Percentiles rank a stretch among this genome's conserved stretches.
phyloP scores from a whole-genome alignment of 2,329 filamentous ascomycete species.

The Colletotrichum sp. region DNA sequence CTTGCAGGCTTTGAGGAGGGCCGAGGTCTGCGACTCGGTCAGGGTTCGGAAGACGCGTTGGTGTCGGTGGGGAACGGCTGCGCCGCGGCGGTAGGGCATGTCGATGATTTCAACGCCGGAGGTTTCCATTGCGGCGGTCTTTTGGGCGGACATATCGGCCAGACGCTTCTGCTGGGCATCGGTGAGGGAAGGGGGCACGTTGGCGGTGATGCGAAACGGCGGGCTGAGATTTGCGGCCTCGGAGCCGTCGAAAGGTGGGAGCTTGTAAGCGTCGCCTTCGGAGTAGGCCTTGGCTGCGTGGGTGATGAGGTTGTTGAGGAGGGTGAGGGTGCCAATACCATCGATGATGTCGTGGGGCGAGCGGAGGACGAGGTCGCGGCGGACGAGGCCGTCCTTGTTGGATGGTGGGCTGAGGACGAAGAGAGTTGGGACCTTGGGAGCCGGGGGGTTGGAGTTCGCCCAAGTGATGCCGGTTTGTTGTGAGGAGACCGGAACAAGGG shows the following conservation, averaged over 20 bases:
- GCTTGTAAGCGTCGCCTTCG: background rate
- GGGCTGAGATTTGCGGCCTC: conserved; percentile 28
- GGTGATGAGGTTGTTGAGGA: conserved; percentile 34
- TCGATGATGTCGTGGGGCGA: conserved; percentile 45
- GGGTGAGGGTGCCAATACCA: conserved; percentile 40
- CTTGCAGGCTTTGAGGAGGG: conserved; percentile 26
- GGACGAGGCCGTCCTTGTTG: background rate
- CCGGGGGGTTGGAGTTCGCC: conserved; percentile 39
- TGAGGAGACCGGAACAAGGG: conserved; percentile 29
- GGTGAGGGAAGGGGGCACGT: conserved; percentile 17
- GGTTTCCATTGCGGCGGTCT: background rate
- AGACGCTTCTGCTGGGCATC: conserved; percentile 20
- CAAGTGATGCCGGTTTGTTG: conserved; percentile 33
- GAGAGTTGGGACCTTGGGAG: conserved; percentile 34
- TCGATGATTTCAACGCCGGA: conserved; percentile 7
- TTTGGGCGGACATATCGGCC: conserved; percentile 3
- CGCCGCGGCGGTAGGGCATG: conserved; percentile 26
- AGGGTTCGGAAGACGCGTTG: conserved; percentile 29
- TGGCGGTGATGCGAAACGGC: conserved; percentile 30
- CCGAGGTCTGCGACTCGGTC: conserved; percentile 13
- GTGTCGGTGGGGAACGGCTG: conserved; percentile 24
- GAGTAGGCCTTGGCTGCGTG: conserved; percentile 28
- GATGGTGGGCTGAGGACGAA: conserved; percentile 31
- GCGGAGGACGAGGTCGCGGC: conserved; percentile 38
- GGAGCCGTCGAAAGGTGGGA: conserved; percentile 24